Base-by-base conservation (phyloP, 139 green algal species). In the Trebouxia sp. region DNA sequence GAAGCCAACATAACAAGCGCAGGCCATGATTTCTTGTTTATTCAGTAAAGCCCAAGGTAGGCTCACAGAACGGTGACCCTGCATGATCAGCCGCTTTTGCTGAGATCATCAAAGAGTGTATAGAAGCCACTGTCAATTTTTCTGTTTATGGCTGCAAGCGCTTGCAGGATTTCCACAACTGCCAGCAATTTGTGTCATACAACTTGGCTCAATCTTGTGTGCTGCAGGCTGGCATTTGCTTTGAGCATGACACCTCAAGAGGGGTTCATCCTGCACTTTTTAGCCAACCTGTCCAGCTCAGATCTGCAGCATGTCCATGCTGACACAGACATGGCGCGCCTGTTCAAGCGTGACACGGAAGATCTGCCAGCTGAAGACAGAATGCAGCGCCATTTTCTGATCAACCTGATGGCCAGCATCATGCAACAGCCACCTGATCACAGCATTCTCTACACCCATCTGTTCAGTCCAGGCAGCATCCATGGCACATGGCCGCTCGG, bases 261-360 rank as follows among this genome's bases (percentile, higher is more conserved):
- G 32, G 4, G 35, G 10, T 70, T 43, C n/a, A 32, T 70, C 26
- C 58, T 70, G 10, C 30, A 22, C 3, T 70, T 70, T 32, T 32
- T 70, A 32, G 30, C 58, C 14, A 41, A 45, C 15, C 56, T 67
- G n/a, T 67, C 56, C 56, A 67, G 56, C 56, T 32, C 26, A 24
- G 26, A 70, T 14, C 58, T 70, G 58, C 7, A 42, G 0, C 58
- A 70, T 70, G 58, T 70, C 9, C 58, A 70, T 12, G 10, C 1
- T 70, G 58, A 70, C 32, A 70, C 58, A 70, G 58, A 70, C 58
- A 70, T 70, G 58, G 58, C 58, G 6, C 30, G 58, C 30, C 26
- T 70, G 58, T 70, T 70, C 42, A 32, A 70, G 11, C 28, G 58
- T 39, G 30, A 11, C n/a, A 26, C 58, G 8, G 12, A 70, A 1